phyloP scores from a whole-genome alignment of 1,284 basidiomycete genomes.

The Ganoderma lingzhi region DNA sequence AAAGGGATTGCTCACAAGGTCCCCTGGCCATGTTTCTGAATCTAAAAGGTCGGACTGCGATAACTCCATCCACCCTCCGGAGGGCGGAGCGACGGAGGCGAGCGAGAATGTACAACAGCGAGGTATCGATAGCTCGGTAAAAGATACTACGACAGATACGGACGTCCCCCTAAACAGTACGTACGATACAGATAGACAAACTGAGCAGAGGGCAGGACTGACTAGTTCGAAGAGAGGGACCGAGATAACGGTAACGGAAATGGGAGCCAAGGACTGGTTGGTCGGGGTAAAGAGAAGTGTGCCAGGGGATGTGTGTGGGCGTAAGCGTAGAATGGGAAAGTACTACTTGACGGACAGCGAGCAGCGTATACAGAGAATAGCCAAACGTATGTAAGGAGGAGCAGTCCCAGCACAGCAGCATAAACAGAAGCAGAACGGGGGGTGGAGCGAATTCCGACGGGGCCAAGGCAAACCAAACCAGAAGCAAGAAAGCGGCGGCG shows the following conservation, averaged over 20 bases:
- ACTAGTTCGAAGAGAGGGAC: not conserved
- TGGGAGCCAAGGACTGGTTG: not conserved
- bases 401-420: slow-evolving; percentile 9
- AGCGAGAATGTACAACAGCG: slow-evolving; percentile 18
- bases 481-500: not conserved
- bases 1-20: not conserved
- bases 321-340: not conserved
- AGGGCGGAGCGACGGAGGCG: too few relatives aligned
- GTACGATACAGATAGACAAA: slow-evolving; percentile 11
- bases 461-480: not conserved
- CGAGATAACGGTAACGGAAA: not conserved
- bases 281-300: not conserved
- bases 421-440: not conserved
- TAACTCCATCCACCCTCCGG: too few relatives aligned
- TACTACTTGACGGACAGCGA: slow-evolving; percentile 8
- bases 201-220: not conserved
- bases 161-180: slow-evolving; percentile 11
- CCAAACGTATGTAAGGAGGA: not conserved
- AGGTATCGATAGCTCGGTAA: slow-evolving; percentile 16
- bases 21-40: not conserved
- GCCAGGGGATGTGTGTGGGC: not conserved
- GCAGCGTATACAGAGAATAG: not conserved
- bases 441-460: not conserved
- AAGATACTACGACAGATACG: slow-evolving; percentile 17
- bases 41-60: not conserved